Evolutionary conservation across 352 stramenopile species (phyloP).

Genomic region (Globisporangium megalacanthum): DNA sequence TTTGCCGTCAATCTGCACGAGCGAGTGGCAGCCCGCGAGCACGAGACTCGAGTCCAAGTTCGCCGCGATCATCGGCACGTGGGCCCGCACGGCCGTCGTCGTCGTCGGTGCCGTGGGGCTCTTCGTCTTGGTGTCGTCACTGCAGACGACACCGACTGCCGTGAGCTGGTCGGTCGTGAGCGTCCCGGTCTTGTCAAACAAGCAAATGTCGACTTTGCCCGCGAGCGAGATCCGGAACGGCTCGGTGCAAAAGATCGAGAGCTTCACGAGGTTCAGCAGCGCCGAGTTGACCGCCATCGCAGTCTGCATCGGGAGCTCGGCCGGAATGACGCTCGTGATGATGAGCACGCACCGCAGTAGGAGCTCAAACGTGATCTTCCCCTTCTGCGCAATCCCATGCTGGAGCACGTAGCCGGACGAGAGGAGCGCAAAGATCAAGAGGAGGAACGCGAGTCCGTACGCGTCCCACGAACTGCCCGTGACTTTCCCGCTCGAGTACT

Average conservation of each 20-base stretch:
- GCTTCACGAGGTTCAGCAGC: constrained; percentile 92
- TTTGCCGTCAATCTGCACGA: constrained; percentile 96
- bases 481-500: constrained; percentile 96
- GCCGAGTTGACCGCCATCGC: constrained; percentile 96
- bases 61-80: constrained; percentile 80
- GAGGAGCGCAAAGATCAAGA: constrained; percentile 96
- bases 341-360: constrained; percentile 98
- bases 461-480: constrained; percentile 94
- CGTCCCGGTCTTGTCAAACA: constrained; percentile 99
- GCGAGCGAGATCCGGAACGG: constrained; percentile 97
- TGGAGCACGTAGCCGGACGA: constrained; percentile 94
- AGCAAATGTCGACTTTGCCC: constrained; percentile 95
- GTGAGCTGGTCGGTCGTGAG: constrained; percentile 96
- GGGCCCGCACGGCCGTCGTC: constrained; percentile 29
- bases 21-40: constrained; percentile 93
- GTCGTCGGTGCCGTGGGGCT: constrained; percentile 17
- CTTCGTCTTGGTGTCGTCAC: constrained; percentile 44
- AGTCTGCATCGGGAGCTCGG: constrained; percentile 98
- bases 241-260: constrained; percentile 98
- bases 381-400: constrained; percentile 81
- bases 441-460: constrained; percentile 92
- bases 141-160: constrained; percentile 89
- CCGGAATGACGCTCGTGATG: constrained; percentile 97
- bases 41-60: constrained; percentile 81
- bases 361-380: constrained; percentile 95